Evolutionary conservation across 306 rosid species (phyloP).

Genomic region (Begonia peltatifolia): DNA sequence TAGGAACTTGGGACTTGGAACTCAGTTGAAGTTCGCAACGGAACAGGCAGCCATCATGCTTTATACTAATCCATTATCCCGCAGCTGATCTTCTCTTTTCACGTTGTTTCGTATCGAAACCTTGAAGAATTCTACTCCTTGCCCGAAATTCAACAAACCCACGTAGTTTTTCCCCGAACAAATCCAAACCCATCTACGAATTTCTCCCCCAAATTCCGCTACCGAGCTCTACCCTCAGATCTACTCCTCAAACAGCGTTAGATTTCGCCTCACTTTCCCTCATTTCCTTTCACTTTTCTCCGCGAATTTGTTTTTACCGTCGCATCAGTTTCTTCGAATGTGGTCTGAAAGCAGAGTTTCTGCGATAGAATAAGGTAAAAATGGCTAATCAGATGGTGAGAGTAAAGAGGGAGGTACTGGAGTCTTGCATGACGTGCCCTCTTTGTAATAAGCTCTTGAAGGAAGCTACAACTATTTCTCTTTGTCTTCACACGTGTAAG

Average conservation of each 20-base stretch:
- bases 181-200: conserved; percentile 23
- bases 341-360: conserved; percentile 4
- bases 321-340: conserved; percentile 16
- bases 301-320: conserved; percentile 1
- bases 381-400: conserved; percentile 47
- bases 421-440: conserved; percentile 97
- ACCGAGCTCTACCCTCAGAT: conserved; percentile 21
- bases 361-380: not conserved
- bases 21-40: no score
- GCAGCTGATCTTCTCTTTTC: conserved; percentile 3
- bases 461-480: conserved; percentile 87
- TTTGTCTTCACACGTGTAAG: conserved; percentile 88
- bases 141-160: conserved; percentile 20
- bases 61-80: no score
- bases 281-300: not conserved
- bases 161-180: conserved; percentile 28
- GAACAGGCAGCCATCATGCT: no score
- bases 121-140: conserved; percentile 4
- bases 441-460: conserved; percentile 58
- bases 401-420: conserved; percentile 45
- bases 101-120: conserved; percentile 16
- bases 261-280: conserved; percentile 1
- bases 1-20: no score
- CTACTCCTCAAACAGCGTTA: conserved; percentile 21
- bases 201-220: conserved; percentile 20